Conservation (phyloP, 2,329 filamentous ascomycete genomes). For the Sporothrix schenckii region DNA sequence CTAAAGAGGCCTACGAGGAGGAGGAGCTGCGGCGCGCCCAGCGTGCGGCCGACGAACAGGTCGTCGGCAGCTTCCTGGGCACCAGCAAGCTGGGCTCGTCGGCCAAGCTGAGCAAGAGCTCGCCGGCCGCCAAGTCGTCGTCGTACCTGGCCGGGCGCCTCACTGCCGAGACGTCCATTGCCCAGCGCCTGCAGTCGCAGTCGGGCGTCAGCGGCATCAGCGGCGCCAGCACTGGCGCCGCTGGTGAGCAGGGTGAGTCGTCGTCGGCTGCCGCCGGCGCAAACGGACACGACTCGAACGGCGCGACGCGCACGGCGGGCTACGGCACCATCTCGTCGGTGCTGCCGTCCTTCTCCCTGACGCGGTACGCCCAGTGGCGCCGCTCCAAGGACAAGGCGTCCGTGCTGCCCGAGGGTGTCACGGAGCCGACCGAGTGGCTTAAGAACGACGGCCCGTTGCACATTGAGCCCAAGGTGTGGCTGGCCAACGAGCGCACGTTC, state of each 20-base stretch:
- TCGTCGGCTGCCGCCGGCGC: neutral
- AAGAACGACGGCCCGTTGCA: slow-evolving; percentile 91
- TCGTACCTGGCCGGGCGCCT: slow-evolving; percentile 64
- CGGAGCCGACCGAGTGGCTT: slow-evolving; percentile 82
- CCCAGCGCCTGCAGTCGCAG: slow-evolving; percentile 26
- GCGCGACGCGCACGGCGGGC: slow-evolving; percentile 27
- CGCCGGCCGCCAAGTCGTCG: slow-evolving; percentile 61
- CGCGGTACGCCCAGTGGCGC: slow-evolving; percentile 68
- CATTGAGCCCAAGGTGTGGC: slow-evolving; percentile 97
- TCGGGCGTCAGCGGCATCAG: slow-evolving; percentile 37
- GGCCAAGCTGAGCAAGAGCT: slow-evolving; percentile 63
- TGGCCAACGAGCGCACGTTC: slow-evolving; percentile 97
- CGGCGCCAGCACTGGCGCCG: slow-evolving; percentile 36
- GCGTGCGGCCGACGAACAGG: slow-evolving; percentile 81
- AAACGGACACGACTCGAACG: slow-evolving; percentile 23
- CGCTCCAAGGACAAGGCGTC: slow-evolving; percentile 52
- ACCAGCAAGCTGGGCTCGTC: slow-evolving; percentile 55
- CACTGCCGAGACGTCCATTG: slow-evolving; percentile 40
- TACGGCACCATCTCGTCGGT: slow-evolving; percentile 68
- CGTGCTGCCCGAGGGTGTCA: slow-evolving; percentile 80
- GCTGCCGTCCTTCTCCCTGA: slow-evolving; percentile 80
- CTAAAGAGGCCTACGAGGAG: slow-evolving; percentile 84
- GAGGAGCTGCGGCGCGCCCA: slow-evolving; percentile 83
- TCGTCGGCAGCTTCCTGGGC: slow-evolving; percentile 84
- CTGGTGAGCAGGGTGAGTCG: slow-evolving; percentile 17